Base-by-base conservation (phyloP, 2,329 filamentous ascomycete genomes). In the Aureobasidium leucospermi region DNA sequence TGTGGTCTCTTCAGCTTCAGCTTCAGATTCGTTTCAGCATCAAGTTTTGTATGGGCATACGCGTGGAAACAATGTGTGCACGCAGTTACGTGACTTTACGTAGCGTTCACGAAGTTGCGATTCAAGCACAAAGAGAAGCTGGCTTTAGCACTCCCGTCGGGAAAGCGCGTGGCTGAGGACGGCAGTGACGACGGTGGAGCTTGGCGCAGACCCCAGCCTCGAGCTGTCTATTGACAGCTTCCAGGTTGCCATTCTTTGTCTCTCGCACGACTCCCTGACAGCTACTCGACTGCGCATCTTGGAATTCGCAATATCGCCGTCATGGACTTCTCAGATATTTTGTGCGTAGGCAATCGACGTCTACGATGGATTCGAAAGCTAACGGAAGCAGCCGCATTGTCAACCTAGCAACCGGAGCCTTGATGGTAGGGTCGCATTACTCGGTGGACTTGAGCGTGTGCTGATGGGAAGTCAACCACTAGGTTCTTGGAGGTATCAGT, bases 321-420 rank as follows among this genome's bases (percentile, higher is more conserved):
- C 66, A 96, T 96, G 90, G 91, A 96, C 76, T 89, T 91, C 79
- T 93, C 90, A 64, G 90, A 96, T 77, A 86, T 86, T 74, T 95
- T 96, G 90, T 95, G 81, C 13, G 51, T 55, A 11, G 4, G 34
- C 10, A 10, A 6, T 8, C n/a, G 6, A 23, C 28, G 15, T 38
- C 6, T 15, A 6, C 5, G 3, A 15, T 9, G 8, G 42, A 36
- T n/a, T 15, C 11, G 10, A 28, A 19, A 43, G 49, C 49, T 60
- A 31, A 53, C 15, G 31, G 13, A 67, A 63, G 62, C 73, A 97
- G 94, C 79, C 94, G 94, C 71, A 85, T 97, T 71, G 89, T 96
- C 74, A 99, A 99, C 82, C 81, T 99, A 75, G 52, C 52, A 28
- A 56, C 52, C 31, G 52, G 52, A 46, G 52, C 41, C 52, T 56